Evolutionary conservation across 2,329 filamentous ascomycete species (phyloP), one percentile per base, ranked within the genome.

Genomic region (Sporothrix variecibatus): DNA sequence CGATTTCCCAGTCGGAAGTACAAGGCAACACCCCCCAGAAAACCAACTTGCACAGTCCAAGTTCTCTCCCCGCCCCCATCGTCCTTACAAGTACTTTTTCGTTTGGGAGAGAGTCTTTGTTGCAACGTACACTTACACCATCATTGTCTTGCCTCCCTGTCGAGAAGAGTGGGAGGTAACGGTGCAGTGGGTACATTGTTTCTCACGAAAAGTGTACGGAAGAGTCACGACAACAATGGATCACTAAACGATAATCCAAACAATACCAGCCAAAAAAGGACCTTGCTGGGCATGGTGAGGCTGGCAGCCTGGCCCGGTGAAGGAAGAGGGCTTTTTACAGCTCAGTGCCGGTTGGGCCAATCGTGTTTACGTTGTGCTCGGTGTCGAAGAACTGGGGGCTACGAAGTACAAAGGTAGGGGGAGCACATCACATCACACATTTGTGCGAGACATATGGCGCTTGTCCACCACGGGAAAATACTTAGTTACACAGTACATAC

Each of bases 291-390:
- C 43, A 49, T 58, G 72, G 58, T 75, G 75, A 72, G 73, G 71
- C 71, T 76, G 75, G 75, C 73, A 73, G 73, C 71, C 60, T 62
- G 64, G 68, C 68, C 73, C 71, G 75, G 73, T 65, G 73, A 73
- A 65, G 20, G 38, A 23, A 43, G 20, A n/a, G 51, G 2, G 5
- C n/a, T 7, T 49, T 26, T 15, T 28, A 20, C 34, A 65, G 60
- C 60, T 34, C 38, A 46, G 38, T 65, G 12, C 17, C 62, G 4
- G 62, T 26, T 69, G 34, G 43, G 20, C 40, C 72, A 69, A 49
- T 62, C 17, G 49, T 62, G 26, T 73, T 38, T 49, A 38, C 23
- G 38, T n/a, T 69, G 51, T 62, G 28, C 56, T 68, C 74, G 72
- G 74, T 62, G 74, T 69, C 72, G 62, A 73, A 38, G 5, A 20